Conservation (phyloP, 192 early-diverging fungal genomes). For the Coemansia sp. region DNA sequence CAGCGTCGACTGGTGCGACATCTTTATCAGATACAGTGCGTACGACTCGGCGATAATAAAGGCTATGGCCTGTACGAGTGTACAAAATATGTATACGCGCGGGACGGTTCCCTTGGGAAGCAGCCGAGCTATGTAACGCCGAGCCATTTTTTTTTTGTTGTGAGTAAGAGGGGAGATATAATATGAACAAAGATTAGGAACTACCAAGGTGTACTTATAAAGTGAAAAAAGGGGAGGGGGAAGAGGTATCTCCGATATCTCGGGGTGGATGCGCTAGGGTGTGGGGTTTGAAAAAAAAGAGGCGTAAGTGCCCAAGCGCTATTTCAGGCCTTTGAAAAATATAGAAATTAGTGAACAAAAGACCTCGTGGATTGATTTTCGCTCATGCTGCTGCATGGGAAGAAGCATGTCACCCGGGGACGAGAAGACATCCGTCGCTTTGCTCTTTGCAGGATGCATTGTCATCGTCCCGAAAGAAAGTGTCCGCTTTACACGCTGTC, state of each 20-base stretch:
- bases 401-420: slow-evolving; percentile 1
- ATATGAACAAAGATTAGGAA: not conserved
- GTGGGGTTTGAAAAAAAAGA: not conserved
- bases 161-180: not conserved
- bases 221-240: not conserved
- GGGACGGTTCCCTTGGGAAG: slow-evolving; percentile 32
- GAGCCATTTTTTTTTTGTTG: not conserved
- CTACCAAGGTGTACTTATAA: not conserved
- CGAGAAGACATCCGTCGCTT: not conserved
- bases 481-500: slow-evolving; percentile 24
- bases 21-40: slow-evolving; percentile 29
- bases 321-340: not conserved
- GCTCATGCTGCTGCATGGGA: not conserved
- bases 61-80: slow-evolving; percentile 33
- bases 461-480: not conserved
- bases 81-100: slow-evolving; percentile 27
- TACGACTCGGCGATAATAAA: slow-evolving; percentile 49
- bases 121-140: slow-evolving; percentile 3
- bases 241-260: slow-evolving; percentile 5
- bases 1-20: slow-evolving; percentile 12
- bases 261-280: not conserved
- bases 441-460: not conserved
- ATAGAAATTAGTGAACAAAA: not conserved
- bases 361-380: slow-evolving; percentile 10
- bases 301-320: slow-evolving; percentile 6